A percentile compares a stretch with the other conserved stretches of the same genome.
phyloP scores from a whole-genome alignment of 208 protist genomes.

The Tritrichomonas foetus region DNA sequence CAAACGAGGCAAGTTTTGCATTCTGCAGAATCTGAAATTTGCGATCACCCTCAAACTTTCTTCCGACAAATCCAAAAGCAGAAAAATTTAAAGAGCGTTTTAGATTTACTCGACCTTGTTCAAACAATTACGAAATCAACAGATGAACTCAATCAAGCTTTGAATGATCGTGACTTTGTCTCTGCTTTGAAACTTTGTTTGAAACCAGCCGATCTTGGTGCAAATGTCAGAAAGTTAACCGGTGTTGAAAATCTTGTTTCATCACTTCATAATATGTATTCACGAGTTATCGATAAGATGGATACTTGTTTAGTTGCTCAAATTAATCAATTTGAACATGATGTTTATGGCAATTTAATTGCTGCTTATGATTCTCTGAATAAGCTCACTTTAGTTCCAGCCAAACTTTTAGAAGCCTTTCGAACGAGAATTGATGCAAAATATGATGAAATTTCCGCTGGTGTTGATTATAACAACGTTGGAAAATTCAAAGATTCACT shows the following conservation, averaged over 20 bases:
- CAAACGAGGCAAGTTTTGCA: neutral
- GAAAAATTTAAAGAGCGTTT: neutral
- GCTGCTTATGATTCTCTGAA: neutral
- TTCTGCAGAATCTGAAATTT: neutral
- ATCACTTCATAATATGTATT: slow-evolving; percentile 8
- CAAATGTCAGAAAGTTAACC: neutral
- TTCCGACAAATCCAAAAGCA: neutral
- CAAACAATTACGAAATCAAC: neutral
- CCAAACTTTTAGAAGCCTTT: neutral
- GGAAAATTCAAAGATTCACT: neutral
- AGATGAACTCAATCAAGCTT: neutral
- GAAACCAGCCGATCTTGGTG: neutral
- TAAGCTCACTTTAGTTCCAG: neutral
- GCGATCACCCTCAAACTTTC: neutral
- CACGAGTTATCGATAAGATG: neutral
- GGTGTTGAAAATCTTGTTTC: neutral
- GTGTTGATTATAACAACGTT: neutral
- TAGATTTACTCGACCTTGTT: neutral
- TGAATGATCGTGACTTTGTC: neutral
- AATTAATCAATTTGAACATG: neutral
- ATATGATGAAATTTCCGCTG: neutral
- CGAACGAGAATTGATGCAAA: neutral
- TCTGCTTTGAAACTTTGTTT: neutral
- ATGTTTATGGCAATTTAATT: neutral
- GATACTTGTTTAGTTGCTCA: neutral